Evolutionary conservation across 1,284 basidiomycete genomes (phyloP).

Genomic region (Kwoniella shivajii): DNA sequence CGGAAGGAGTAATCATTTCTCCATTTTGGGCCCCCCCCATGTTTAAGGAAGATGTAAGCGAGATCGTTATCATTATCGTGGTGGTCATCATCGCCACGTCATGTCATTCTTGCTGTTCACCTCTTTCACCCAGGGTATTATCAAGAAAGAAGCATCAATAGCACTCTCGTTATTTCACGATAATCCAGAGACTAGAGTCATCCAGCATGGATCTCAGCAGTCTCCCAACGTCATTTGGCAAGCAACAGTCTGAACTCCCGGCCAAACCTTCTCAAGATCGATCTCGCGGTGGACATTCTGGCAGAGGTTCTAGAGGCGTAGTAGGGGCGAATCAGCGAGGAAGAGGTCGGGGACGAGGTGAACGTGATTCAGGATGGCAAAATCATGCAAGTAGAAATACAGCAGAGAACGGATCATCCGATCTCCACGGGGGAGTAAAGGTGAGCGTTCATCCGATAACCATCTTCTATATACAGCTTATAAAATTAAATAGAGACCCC

Average conservation of each 20-base stretch:
- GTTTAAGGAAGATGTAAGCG: no score
- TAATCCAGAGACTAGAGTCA: neutral
- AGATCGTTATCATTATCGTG: no score
- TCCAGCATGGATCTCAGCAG: conserved; percentile 36
- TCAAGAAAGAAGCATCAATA: neutral
- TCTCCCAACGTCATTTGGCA: conserved; percentile 42
- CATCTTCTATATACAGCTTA: neutral
- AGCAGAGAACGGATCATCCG: neutral
- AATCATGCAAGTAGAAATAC: neutral
- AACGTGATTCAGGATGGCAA: neutral
- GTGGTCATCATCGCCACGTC: no score
- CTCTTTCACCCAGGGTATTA: no score
- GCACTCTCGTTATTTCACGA: neutral
- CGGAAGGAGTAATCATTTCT: no score
- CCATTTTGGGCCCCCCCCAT: no score
- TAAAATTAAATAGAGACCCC: conserved; percentile 8
- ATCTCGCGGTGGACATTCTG: conserved; percentile 5
- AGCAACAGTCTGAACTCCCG: conserved; percentile 16
- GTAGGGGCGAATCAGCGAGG: conserved; percentile 33
- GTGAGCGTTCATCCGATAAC: conserved; percentile 8
- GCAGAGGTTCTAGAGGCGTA: conserved; percentile 32
- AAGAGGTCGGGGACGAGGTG: conserved; percentile 23
- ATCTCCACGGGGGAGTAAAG: conserved; percentile 19
- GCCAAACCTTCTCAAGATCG: conserved; percentile 10
- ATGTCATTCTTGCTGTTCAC: no score